phyloP scores from a whole-genome alignment of 2,329 filamentous ascomycete genomes.

The Sordariomycetes sp. region DNA sequence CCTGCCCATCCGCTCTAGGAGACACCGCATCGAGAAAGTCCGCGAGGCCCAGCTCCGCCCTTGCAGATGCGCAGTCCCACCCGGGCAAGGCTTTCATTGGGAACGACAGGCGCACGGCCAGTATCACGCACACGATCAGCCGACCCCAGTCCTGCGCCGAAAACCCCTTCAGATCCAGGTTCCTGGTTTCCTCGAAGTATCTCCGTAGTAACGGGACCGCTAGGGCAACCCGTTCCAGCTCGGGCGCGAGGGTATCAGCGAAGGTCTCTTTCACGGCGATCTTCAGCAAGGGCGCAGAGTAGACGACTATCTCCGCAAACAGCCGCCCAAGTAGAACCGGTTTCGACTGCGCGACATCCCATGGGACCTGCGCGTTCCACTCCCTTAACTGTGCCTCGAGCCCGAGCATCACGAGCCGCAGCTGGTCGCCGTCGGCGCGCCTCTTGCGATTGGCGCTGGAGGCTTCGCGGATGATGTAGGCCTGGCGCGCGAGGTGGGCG shows the following conservation, averaged over 20 bases:
- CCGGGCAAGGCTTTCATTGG: neutral
- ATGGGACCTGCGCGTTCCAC: neutral
- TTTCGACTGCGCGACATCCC: neutral
- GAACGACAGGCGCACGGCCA: neutral
- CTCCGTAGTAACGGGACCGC: neutral
- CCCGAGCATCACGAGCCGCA: slow-evolving; percentile 31
- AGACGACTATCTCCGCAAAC: neutral
- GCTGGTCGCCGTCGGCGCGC: slow-evolving; percentile 25
- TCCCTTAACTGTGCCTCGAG: slow-evolving; percentile 35
- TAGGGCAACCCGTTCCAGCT: neutral
- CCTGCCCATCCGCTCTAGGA: slow-evolving; percentile 8
- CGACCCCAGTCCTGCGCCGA: neutral
- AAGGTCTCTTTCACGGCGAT: neutral
- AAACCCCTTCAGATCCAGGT: neutral
- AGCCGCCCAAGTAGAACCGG: neutral
- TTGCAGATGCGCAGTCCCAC: slow-evolving; percentile 24
- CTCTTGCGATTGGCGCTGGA: slow-evolving; percentile 16
- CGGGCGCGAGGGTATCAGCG: neutral
- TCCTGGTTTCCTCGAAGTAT: neutral
- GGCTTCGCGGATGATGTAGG: slow-evolving; percentile 27
- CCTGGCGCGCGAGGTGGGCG: slow-evolving; percentile 29
- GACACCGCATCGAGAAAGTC: slow-evolving; percentile 26
- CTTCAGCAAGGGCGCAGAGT: neutral
- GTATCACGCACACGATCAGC: neutral
- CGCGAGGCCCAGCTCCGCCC: slow-evolving; percentile 26